Evolutionary conservation across 768 basidiomycete species (phyloP).

Genomic region (Mycena amicta): DNA sequence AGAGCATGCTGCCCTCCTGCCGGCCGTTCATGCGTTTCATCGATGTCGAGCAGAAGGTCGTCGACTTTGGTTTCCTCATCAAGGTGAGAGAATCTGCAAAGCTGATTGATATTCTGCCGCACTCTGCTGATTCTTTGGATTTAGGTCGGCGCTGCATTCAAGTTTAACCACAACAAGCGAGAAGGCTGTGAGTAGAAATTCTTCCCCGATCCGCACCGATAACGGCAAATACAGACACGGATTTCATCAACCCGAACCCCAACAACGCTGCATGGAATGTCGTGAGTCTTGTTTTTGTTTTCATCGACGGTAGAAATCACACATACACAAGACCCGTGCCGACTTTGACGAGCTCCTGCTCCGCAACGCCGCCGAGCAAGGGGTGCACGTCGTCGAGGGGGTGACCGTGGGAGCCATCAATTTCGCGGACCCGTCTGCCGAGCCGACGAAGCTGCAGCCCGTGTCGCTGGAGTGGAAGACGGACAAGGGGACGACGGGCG

Average conservation of each 20-base stretch:
- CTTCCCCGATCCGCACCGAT: background rate
- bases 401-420: constrained; percentile 25
- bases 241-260: constrained; percentile 55
- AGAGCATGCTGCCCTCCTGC: constrained; percentile 40
- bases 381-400: constrained; percentile 23
- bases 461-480: constrained; percentile 41
- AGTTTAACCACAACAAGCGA: constrained; percentile 39
- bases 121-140: constrained; percentile 1
- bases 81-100: too few species aligned
- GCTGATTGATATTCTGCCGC: too few species aligned
- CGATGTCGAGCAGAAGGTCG: constrained; percentile 37
- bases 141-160: constrained; percentile 46
- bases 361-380: constrained; percentile 22
- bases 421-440: constrained; percentile 38
- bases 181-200: constrained; percentile 38
- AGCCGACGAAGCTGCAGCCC: constrained; percentile 39
- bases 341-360: constrained; percentile 31
- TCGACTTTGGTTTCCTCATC: constrained; percentile 32
- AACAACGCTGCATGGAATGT: constrained; percentile 64
- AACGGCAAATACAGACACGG: constrained; percentile 45
- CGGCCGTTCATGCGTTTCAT: constrained; percentile 39
- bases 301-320: constrained; percentile 48
- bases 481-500: constrained; percentile 36
- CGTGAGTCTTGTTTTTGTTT: constrained; percentile 36
- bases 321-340: constrained; percentile 38